These are phyloP conservation scores for Globisporangium lucens DNA, from an alignment of 352 stramenopile genomes.

Conservation along the genomic window DNA sequence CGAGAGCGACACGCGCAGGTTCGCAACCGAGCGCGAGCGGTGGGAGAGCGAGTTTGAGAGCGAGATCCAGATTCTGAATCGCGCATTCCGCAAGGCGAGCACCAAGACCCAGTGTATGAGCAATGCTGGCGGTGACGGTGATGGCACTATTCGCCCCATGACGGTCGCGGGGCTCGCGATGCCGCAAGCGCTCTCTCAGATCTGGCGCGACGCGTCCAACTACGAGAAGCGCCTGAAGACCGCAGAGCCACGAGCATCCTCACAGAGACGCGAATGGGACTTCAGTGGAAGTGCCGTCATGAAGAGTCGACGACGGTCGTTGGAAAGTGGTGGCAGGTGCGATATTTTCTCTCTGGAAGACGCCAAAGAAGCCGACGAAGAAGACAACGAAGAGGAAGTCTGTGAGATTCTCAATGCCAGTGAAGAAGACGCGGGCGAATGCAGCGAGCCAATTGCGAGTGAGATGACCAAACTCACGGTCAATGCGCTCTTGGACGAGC, in stretches of 20 bases:
- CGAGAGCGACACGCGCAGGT: conserved; percentile 23
- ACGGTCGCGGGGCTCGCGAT: conserved; percentile 53
- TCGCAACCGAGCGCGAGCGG: conserved; percentile 30
- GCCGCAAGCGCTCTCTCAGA: conserved; percentile 41
- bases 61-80: conserved; percentile 42
- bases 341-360: conserved; percentile 31
- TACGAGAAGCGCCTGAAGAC: conserved; percentile 48
- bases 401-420: conserved; percentile 1
- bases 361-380: conserved; percentile 27
- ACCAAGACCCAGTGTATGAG: conserved; percentile 12
- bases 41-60: conserved; percentile 55
- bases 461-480: conserved; percentile 9
- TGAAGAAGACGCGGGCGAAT: neutral
- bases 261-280: neutral
- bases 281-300: neutral
- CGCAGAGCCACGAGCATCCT: conserved; percentile 18
- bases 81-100: conserved; percentile 41
- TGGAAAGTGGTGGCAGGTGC: conserved; percentile 1
- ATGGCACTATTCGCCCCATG: conserved; percentile 28
- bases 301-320: neutral
- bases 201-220: conserved; percentile 37
- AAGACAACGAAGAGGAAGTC: conserved; percentile 27
- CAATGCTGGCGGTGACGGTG: neutral
- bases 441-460: neutral
- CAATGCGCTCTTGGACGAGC: conserved; percentile 32